A percentile compares a stretch with the other conserved stretches of the same genome.
phyloP scores from a whole-genome alignment of 2,329 filamentous ascomycete species.

The Cadophora gregata region DNA sequence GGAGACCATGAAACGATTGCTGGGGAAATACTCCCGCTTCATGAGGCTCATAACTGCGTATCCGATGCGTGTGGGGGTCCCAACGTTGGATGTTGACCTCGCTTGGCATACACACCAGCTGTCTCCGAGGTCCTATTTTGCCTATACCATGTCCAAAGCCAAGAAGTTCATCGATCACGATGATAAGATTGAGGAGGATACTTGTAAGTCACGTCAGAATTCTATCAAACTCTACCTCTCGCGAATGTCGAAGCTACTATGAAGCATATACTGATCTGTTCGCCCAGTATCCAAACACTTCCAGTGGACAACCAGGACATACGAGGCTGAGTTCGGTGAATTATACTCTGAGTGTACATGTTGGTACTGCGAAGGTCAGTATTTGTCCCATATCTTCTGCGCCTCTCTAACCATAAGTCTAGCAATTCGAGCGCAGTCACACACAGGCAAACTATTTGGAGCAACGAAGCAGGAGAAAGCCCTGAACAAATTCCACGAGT shows the following conservation, averaged over 20 bases:
- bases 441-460: slow-evolving; percentile 53
- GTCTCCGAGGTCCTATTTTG: slow-evolving; percentile 65
- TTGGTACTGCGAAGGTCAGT: slow-evolving; percentile 77
- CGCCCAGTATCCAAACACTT: slow-evolving; percentile 63
- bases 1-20: slow-evolving; percentile 67
- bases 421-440: slow-evolving; percentile 60
- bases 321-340: slow-evolving; percentile 67
- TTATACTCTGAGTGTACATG: slow-evolving; percentile 81
- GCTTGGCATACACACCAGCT: slow-evolving; percentile 84
- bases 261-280: not conserved
- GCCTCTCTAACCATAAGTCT: not conserved
- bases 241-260: not conserved
- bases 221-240: not conserved
- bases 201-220: slow-evolving; percentile 38
- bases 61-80: slow-evolving; percentile 60
- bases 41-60: slow-evolving; percentile 60
- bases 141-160: slow-evolving; percentile 56
- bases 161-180: slow-evolving; percentile 77
- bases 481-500: slow-evolving; percentile 53
- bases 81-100: slow-evolving; percentile 76
- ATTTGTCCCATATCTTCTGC: not conserved
- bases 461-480: slow-evolving; percentile 54
- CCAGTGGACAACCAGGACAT: slow-evolving; percentile 73
- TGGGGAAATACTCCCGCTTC: slow-evolving; percentile 71
- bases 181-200: slow-evolving; percentile 77